Conservation (phyloP, 164 flowering plant species). For the Chimonanthus salicifolius region DNA sequence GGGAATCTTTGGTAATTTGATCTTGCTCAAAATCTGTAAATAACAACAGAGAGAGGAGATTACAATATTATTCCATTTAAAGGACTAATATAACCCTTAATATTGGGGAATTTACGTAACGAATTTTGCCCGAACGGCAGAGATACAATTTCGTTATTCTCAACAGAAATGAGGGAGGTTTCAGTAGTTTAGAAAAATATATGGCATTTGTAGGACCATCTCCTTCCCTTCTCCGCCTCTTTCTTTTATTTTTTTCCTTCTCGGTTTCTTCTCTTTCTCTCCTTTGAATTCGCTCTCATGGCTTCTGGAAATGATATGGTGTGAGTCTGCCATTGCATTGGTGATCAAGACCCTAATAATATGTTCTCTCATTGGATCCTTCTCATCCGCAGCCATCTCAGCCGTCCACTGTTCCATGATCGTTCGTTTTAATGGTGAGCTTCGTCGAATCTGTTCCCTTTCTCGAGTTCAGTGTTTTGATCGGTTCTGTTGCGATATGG, state of each 20-base stretch:
- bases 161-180: too few species aligned
- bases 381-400: background rate
- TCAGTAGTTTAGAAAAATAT: too few species aligned
- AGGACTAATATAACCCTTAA: too few species aligned
- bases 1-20: too few species aligned
- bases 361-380: background rate
- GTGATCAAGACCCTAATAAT: constrained; percentile 4
- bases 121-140: too few species aligned
- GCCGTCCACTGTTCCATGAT: constrained; percentile 2
- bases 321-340: constrained; percentile 18
- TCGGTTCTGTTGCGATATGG: background rate
- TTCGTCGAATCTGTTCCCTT: background rate
- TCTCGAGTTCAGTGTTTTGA: background rate
- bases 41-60: too few species aligned
- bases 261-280: background rate
- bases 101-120: too few species aligned
- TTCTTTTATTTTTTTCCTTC: background rate
- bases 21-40: too few species aligned
- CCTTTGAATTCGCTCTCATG: background rate
- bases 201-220: too few species aligned
- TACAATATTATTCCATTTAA: too few species aligned
- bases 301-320: background rate
- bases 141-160: too few species aligned
- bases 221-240: background rate
- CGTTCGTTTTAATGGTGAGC: constrained; percentile 22